These are phyloP conservation scores for Setaria italica DNA, from an alignment of 202 grass and related monocot genomes.

Conservation along the genomic window DNA sequence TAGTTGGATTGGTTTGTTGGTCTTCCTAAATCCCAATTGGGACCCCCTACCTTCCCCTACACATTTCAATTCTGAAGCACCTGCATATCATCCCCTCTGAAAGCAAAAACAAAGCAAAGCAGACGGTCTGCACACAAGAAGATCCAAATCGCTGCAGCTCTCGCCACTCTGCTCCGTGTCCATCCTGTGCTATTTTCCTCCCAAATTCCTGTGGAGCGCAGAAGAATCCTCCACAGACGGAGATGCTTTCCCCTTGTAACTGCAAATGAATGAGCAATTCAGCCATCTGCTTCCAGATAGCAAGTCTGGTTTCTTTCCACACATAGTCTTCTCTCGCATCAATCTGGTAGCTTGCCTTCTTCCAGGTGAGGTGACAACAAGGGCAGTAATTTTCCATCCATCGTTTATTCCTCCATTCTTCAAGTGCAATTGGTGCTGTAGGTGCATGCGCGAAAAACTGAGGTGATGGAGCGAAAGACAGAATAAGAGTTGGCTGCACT, in stretches of 20 bases:
- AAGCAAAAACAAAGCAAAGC: neutral
- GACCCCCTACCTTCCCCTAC: neutral
- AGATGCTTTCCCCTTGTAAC: neutral
- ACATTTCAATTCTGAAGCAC: neutral
- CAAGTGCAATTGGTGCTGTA: neutral
- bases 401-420: neutral
- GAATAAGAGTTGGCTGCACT: slow-evolving; percentile 3
- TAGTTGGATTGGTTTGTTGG: neutral
- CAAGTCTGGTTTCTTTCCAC: too few relatives aligned
- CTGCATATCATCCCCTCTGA: neutral
- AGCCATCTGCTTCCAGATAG: too few relatives aligned
- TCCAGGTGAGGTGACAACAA: neutral
- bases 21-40: neutral
- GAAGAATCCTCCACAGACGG: neutral
- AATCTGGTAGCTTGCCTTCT: too few relatives aligned
- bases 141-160: neutral
- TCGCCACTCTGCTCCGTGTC: neutral
- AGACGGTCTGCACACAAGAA: too few relatives aligned
- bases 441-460: neutral
- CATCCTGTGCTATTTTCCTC: neutral
- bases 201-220: neutral
- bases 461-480: neutral
- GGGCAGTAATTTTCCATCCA: neutral
- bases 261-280: too few relatives aligned
- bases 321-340: neutral